Base-by-base conservation (phyloP, 805 yeast species). In the Metschnikowia picachoensis region DNA sequence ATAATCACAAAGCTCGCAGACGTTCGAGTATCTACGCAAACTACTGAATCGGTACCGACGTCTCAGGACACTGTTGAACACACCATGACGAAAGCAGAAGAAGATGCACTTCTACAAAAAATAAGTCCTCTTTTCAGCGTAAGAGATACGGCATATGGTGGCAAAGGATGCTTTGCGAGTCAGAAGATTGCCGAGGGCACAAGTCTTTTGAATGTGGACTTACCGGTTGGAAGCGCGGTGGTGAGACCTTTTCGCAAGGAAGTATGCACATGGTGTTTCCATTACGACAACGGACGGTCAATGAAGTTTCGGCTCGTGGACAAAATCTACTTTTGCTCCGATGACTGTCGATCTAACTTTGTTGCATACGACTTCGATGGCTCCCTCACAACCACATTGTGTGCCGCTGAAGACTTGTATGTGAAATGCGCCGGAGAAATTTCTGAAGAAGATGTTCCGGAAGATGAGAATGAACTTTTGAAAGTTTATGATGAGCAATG, bases 141-240 rank as follows among this genome's bases (percentile, higher is more conserved):
- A 1, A 48, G 55, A 3, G 59, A 63, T 33, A 78, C 83, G 4
- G 59, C 62, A 35, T 77, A 75, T 43, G 73, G 78, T 4, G 85
- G 86, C n/a, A 67, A 87, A 45, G 87, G 86, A 1, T 80, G 84
- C 52, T 82, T 77, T 57, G 76, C 86, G 9, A 52, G 47, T 0
- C 28, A 30, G 2, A 47, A 56, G n/a, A 74, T 83, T 12, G 62
- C 70, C 12, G 54, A 59, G 30, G 77, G 69, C 8, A 70, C 78
- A 0, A 53, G 59, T 0, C 62, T 83, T 4, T 63, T 77, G 34
- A 46, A 38, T 8, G 73, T 78, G 14, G 49, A 57, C 3, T 45
- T 59, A 2, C 80, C 83, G 0, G 60, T 79, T 34, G 75, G 83
- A 9, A 64, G 73, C 13, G 67, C 78, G 1, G 68, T 82, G 3